Evolutionary conservation across 2,329 filamentous ascomycete genomes (phyloP).

Genomic region (Fusarium sarcochroum): DNA sequence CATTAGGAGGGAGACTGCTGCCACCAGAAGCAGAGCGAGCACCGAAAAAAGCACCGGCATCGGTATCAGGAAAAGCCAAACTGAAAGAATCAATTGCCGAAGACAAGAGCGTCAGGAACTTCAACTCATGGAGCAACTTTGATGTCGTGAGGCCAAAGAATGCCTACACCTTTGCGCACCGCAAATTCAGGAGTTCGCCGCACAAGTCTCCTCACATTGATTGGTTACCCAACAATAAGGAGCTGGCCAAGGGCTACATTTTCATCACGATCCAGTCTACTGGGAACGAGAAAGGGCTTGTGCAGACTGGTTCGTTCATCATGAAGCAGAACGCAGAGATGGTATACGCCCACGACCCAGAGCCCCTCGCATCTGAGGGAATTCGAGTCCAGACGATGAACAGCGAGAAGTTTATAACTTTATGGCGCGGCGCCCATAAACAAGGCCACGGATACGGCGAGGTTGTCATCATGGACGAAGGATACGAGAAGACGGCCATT

Average conservation of each 20-base stretch:
- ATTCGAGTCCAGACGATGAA: conserved; percentile 49
- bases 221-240: conserved; percentile 31
- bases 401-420: conserved; percentile 50
- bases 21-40: background rate
- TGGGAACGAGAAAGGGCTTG: conserved; percentile 16
- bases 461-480: conserved; percentile 49
- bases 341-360: conserved; percentile 46
- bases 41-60: background rate
- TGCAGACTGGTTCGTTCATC: conserved; percentile 36
- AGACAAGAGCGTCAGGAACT: conserved; percentile 9
- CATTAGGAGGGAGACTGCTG: background rate
- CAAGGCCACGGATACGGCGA: conserved; percentile 52
- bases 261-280: conserved; percentile 45
- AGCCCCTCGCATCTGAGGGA: conserved; percentile 33
- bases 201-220: conserved; percentile 43
- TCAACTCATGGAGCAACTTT: conserved; percentile 41
- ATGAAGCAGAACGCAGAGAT: conserved; percentile 51
- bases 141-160: conserved; percentile 33
- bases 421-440: conserved; percentile 48
- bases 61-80: background rate
- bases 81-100: background rate
- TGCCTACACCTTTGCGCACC: conserved; percentile 32
- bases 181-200: conserved; percentile 45
- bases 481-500: conserved; percentile 44
- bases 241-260: conserved; percentile 46